Conservation (phyloP, 108 stramenopile species). For the Fragilaria crotonensis region DNA sequence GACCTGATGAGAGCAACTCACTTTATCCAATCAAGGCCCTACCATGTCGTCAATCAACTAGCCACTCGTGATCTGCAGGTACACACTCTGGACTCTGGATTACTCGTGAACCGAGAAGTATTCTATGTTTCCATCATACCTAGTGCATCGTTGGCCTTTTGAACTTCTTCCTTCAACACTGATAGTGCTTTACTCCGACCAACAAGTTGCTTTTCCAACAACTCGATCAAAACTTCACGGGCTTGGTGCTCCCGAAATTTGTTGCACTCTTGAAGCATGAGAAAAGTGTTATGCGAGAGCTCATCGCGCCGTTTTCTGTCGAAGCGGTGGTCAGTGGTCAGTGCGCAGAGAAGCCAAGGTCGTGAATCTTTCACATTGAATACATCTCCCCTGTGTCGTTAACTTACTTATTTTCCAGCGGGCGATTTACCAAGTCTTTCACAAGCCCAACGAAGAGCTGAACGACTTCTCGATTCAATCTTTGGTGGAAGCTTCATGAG, state of each 20-base stretch:
- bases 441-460: slow-evolving; percentile 61
- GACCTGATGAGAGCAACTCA: too few relatives aligned
- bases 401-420: slow-evolving; percentile 77
- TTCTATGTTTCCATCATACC: slow-evolving; percentile 1
- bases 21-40: too few relatives aligned
- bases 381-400: background rate
- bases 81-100: too few relatives aligned
- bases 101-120: too few relatives aligned
- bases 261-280: slow-evolving; percentile 85
- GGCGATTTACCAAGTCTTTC: slow-evolving; percentile 65
- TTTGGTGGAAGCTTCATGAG: background rate
- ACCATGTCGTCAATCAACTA: too few relatives aligned
- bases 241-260: slow-evolving; percentile 89
- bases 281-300: slow-evolving; percentile 72
- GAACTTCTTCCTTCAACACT: slow-evolving; percentile 38
- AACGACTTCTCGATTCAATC: slow-evolving; percentile 60
- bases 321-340: background rate
- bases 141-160: slow-evolving; percentile 33
- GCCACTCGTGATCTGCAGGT: too few relatives aligned
- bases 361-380: background rate
- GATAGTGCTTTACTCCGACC: slow-evolving; percentile 34
- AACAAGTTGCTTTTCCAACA: slow-evolving; percentile 62
- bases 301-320: slow-evolving; percentile 63
- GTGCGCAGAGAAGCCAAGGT: background rate
- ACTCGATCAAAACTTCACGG: slow-evolving; percentile 63